Evolutionary conservation across 495 filamentous ascomycete genomes (phyloP), one percentile per base, ranked within the genome.

Genomic region (Penicillium maclennaniae): DNA sequence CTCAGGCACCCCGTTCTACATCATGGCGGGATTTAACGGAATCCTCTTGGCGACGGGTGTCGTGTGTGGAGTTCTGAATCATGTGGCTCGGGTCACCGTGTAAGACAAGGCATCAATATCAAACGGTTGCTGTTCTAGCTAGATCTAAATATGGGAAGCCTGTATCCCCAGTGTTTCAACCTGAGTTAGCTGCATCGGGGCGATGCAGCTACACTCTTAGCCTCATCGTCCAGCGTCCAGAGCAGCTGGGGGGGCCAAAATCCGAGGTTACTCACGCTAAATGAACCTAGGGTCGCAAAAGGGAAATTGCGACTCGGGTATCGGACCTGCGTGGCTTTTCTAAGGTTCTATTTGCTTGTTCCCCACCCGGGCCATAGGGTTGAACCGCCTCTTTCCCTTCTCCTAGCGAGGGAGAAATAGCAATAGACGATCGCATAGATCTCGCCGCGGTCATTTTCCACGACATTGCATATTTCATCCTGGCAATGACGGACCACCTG

Each of bases 1-100:
- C 5, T 75, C 75, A 4, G 86, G 87, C 1, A 84, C 88, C 38
- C 93, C 93, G 12, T 97, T 98, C 67, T 93, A 87, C 70, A 84
- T 97, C 75, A 86, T 98, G 81, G 90, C 91, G 0, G 74, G 73
- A 0, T 97, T 97, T 60, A 97, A 98, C 64, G 88, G 68, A 7
- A 54, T 87, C 1, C 58, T 95, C 53, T 69, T 92, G 21, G 49
- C 86, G 9, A 78, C 77, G 6, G 83, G 82, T 6, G 47, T 86
- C 28, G 70, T 63, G 7, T 62, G 67, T 56, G 71, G 69, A 37
- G 51, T 66, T 12, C 26, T 69, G 41, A 65, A 62, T 50, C 63
- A 67, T 46, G 54, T 67, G 14, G 38, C 44, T 6, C 55, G 46
- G 10, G n/a, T 51, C 6, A 55, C 56, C 16, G 50, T 45, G 4